Conservation (phyloP, 257 asterid species). For the Parsonsia alboflavescens region DNA sequence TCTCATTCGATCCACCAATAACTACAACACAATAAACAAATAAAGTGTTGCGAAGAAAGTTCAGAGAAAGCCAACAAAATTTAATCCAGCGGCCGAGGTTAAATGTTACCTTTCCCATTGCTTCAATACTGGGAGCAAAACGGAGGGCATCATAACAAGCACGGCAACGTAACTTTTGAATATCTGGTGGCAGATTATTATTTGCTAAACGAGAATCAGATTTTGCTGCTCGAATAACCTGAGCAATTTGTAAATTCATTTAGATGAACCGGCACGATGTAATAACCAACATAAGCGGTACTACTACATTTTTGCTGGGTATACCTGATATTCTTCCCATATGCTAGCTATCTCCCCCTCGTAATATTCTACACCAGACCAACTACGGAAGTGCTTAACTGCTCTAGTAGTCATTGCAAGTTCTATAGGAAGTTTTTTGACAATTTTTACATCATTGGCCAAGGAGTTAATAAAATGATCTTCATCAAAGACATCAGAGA, state of each 20-base stretch:
- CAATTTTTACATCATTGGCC: conserved; percentile 61
- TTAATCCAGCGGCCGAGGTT: conserved; percentile 3
- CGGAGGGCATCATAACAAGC: conserved; percentile 89
- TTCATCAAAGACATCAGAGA: conserved; percentile 92
- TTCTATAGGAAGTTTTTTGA: conserved; percentile 67
- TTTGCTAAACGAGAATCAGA: conserved; percentile 94
- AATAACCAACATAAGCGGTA: not conserved
- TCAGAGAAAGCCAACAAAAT: not conserved
- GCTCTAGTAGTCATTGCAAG: conserved; percentile 56
- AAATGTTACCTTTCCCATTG: conserved; percentile 75
- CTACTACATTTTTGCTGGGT: not conserved
- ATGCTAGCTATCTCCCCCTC: conserved; percentile 67
- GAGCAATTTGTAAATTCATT: conserved; percentile 13
- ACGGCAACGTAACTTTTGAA: conserved; percentile 90
- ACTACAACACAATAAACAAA: conserved; percentile 39
- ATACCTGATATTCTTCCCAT: conserved; percentile 86
- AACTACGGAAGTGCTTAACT: conserved; percentile 85
- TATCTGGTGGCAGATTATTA: conserved; percentile 86
- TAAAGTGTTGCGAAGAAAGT: not conserved
- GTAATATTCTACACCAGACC: conserved; percentile 88
- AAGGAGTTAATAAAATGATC: conserved; percentile 63
- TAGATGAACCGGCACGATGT: conserved; percentile 3
- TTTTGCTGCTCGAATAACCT: conserved; percentile 95
- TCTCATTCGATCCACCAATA: conserved; percentile 85
- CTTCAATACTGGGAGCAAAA: conserved; percentile 79